A percentile compares a stretch with the other conserved stretches of the same genome.
Conservation (phyloP, 352 stramenopile species). For the Globisporangium paddicum region DNA sequence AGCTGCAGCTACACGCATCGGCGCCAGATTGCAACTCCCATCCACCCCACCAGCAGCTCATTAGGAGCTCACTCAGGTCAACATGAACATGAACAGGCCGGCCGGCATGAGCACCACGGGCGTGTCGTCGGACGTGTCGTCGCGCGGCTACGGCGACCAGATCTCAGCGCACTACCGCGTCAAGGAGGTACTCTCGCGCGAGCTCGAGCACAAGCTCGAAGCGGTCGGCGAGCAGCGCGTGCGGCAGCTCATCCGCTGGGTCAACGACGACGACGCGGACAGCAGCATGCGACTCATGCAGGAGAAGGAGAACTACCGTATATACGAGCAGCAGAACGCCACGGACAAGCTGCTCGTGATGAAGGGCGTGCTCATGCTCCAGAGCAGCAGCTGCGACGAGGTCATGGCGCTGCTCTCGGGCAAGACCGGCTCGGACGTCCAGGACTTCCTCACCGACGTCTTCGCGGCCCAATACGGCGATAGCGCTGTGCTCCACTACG, state of each 20-base stretch:
- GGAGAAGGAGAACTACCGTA: slow-evolving; percentile 74
- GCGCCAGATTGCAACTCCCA: too few relatives aligned
- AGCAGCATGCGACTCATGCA: slow-evolving; percentile 30
- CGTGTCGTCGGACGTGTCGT: slow-evolving; percentile 21
- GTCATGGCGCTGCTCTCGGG: slow-evolving; percentile 61
- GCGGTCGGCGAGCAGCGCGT: slow-evolving; percentile 40
- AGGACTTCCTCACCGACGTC: slow-evolving; percentile 50
- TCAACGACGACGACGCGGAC: slow-evolving; percentile 55
- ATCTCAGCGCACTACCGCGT: slow-evolving; percentile 62
- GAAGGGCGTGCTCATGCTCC: slow-evolving; percentile 62
- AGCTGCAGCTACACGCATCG: too few relatives aligned
- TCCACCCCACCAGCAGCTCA: neutral
- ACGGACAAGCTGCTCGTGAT: slow-evolving; percentile 52
- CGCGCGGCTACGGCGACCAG: slow-evolving; percentile 45
- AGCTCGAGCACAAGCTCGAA: slow-evolving; percentile 37
- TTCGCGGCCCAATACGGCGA: slow-evolving; percentile 52
- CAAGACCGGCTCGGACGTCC: slow-evolving; percentile 33
- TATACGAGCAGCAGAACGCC: slow-evolving; percentile 67
- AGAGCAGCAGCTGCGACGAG: slow-evolving; percentile 66
- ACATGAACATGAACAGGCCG: slow-evolving; percentile 16
- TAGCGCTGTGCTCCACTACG: slow-evolving; percentile 50
- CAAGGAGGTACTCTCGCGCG: slow-evolving; percentile 31
- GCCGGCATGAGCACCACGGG: slow-evolving; percentile 23
- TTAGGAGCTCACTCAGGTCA: neutral
- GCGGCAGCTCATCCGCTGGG: slow-evolving; percentile 58